These are phyloP conservation scores for Tulasnella sp. DNA, from an alignment of 768 basidiomycete species.

Conservation along the genomic window DNA sequence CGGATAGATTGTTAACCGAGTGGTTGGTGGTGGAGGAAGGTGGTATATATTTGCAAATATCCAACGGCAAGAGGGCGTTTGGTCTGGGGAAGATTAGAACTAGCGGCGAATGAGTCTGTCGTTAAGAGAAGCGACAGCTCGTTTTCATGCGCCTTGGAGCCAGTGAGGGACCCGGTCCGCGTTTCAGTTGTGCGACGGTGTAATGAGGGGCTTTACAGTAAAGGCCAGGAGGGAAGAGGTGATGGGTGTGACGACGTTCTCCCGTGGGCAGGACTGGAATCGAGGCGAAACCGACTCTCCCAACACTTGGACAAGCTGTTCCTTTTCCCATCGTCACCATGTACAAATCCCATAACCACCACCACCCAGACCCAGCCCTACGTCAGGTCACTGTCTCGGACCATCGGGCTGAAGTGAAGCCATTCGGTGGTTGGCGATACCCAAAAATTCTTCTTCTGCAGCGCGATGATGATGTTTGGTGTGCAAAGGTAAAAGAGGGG, in stretches of 20 bases:
- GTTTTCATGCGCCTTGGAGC: neutral
- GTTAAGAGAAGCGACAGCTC: neutral
- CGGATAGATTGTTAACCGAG: neutral
- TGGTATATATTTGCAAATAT: neutral
- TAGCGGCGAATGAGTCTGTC: conserved; percentile 13
- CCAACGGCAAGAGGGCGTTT: neutral
- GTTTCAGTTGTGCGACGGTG: conserved; percentile 2
- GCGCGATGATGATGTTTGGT: conserved; percentile 11
- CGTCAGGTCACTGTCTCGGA: neutral
- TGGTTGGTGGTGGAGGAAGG: neutral
- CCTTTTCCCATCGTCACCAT: neutral
- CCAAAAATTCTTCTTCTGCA: neutral
- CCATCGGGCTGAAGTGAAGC: conserved; percentile 11
- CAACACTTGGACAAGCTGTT: neutral
- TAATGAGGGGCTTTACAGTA: neutral
- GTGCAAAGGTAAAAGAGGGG: neutral
- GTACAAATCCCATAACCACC: neutral
- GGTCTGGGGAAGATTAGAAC: neutral
- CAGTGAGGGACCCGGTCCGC: neutral
- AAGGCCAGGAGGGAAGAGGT: neutral
- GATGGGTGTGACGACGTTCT: conserved; percentile 9
- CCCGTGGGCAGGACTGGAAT: conserved; percentile 17
- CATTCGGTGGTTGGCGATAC: conserved; percentile 1
- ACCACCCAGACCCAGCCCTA: neutral
- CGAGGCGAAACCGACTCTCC: neutral